Evolutionary conservation across 352 stramenopile genomes (phyloP), one percentile per base, ranked within the genome.

Genomic region (Pythium pectinolyticum): DNA sequence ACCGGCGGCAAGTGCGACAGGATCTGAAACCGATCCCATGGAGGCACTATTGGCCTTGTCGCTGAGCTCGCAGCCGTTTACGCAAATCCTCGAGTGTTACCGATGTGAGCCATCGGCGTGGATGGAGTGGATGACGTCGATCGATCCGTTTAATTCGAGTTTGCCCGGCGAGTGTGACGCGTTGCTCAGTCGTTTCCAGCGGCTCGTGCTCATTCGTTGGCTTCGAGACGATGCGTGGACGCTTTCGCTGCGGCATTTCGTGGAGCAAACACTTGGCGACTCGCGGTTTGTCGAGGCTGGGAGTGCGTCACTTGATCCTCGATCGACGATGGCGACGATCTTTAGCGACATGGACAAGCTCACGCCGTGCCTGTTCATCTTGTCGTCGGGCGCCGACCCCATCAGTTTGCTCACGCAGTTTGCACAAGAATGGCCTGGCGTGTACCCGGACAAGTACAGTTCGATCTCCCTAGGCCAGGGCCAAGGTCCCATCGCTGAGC

Each of bases 401-500:
- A 76, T 77, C 14, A 70, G 68, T 39, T 51, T 75, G 3, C 47
- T 94, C 19, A 68, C 74, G 14, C 72, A 72, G 0, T 88, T 89
- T 60, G 83, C 82, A 5, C 61, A 55, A 20, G 77, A 82, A n/a
- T 47, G 43, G 7, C 65, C 37, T 3, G 53, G 73, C 52, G 40
- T 67, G 53, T 50, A 57, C 76, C 25, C 66, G 51, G 34, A 81
- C 73, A 57, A 72, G 20, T 87, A 86, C 39, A 72, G 79, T 22
- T 63, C 78, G 5, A 88, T 92, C 50, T 93, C 84, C 31, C 80
- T 93, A 3, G 82, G 84, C 0, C 86, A 94, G 63, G 86, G 82
- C 1, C 86, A 94, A 66, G 86, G 86, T 20, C 82, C 78, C 0
- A 66, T 90, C 7, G 86, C 87, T 1, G 82, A 90, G 62, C 58